Base-by-base conservation (phyloP, 202 grass and related monocot species). In the Zizania palustris region DNA sequence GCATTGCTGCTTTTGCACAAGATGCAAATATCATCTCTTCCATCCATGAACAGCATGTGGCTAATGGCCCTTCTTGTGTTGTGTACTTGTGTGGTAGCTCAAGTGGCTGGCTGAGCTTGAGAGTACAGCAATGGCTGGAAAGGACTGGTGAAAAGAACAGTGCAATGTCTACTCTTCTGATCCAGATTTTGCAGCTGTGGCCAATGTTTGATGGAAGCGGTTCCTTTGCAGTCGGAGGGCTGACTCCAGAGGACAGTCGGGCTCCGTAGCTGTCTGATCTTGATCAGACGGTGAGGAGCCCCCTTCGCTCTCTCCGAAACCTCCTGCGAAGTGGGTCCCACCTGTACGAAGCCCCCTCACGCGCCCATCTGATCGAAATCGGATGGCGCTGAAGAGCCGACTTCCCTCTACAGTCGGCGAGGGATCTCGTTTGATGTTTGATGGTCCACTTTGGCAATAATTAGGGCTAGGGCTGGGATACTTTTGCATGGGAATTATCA, bases 31-130 rank as follows among this genome's bases (percentile, higher is more conserved):
- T 65, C 40, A 33, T 51, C 71, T 72, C 65, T 11, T 50, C n/a
- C 58, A 45, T 81, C 39, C 72, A 81, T 54, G 51, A 81, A 40
- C 72, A 76, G 77, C 60, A 11, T 77, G 72, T 88, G 86, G 72
- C 18, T 63, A n/a, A n/a, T 79, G 46, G 53, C 35, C 37, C 42
- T 22, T 49, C 69, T 7, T 50, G 15, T 4, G 14, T 11, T 46
- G 11, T 55, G 51, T n/a, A n/a, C n/a, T 28, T 58, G 39, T 58
- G 61, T 66, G 71, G 65, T 57, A 75, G 80, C 46, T 71, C 75
- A 65, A 80, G 56, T 69, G 76, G 56, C 53, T 81, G 83, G 78
- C 33, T 65, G 72, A 57, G 15, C 14, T 51, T 42, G 28, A 45
- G 28, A 45, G 9, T 48, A 58, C 49, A 74, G 9, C 7, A 41